Evolutionary conservation across 768 basidiomycete species (phyloP), one percentile per base, ranked within the genome.

Genomic region (Mycena amicta): DNA sequence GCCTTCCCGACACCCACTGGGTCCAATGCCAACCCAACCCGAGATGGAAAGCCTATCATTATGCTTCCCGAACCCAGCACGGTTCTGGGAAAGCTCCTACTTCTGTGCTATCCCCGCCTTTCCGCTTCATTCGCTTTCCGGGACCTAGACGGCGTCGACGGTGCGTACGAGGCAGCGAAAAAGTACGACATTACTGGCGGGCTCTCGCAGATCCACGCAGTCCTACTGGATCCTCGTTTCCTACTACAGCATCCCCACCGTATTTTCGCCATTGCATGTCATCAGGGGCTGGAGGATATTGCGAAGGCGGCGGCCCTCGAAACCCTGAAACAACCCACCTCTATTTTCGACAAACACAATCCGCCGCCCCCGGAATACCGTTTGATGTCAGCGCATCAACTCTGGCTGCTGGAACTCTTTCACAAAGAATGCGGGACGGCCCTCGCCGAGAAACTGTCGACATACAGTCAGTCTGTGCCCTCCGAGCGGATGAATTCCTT

Each of bases 141-240:
- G 69, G 43, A 68, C 57, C 54, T 66, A 70, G 29, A 71, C 70
- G 50, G 65, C 15, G 68, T 77, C 53, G 67, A 70, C 68, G 64
- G 54, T 5, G 72, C 71, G 49, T 72, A 71, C 50, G 70, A 67
- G 31, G 68, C 72, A 3, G 76, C 68, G 3, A 65, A 69, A 60
- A 76, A 72, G 60, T 77, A 72, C 67, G 68, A 71, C 30, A 70
- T 76, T 67, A 68, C 71, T 50, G 65, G 63, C 28, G 71, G 75
- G 12, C 67, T 72, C 52, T 61, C 69, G 47, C 16, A 50, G 16
- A 23, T 68, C 13, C 50, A 55, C 18, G 37, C 39, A 4, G n/a
- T 60, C 3, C 59, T 68, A 25, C 40, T 43, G 29, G 52, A 52
- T 3, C 59, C 59, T 5, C 16, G 18, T 3, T 46, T 61, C 22